Evolutionary conservation across 257 asterid species (phyloP).

Genomic region (Primulina huaijiensis): DNA sequence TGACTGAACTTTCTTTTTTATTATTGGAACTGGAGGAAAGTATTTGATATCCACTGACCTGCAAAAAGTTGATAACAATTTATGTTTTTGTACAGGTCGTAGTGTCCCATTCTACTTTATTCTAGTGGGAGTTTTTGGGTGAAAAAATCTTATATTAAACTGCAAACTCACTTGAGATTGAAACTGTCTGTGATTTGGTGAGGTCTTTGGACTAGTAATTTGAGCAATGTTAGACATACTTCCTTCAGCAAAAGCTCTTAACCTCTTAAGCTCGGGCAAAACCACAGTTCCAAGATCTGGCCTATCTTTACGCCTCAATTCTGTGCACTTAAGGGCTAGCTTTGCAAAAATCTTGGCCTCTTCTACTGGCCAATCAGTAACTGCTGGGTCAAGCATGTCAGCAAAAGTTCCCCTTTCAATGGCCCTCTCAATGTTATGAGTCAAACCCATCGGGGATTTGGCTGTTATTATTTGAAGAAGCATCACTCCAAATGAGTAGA

Average conservation of each 20-base stretch:
- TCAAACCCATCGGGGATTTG: conserved; percentile 30
- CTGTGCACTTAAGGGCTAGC: conserved; percentile 30
- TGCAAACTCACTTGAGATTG: conserved; percentile 40
- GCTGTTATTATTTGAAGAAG: conserved; percentile 28
- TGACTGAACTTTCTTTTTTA: no score
- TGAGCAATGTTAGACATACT: conserved; percentile 31
- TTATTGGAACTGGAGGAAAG: conserved; percentile 24
- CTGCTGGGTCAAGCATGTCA: conserved; percentile 29
- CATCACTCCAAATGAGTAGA: conserved; percentile 27
- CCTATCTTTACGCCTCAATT: conserved; percentile 28
- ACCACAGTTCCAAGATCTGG: conserved; percentile 28
- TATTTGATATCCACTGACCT: conserved; percentile 35
- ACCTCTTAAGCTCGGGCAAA: conserved; percentile 29
- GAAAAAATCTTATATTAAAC: neutral
- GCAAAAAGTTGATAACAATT: conserved; percentile 21
- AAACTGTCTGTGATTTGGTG: conserved; percentile 27
- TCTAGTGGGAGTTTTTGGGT: neutral
- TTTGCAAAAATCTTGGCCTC: conserved; percentile 27
- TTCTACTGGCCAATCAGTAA: conserved; percentile 30
- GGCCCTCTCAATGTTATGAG: conserved; percentile 27
- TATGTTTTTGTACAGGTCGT: neutral
- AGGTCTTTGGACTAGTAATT: conserved; percentile 23
- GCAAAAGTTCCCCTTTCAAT: conserved; percentile 26
- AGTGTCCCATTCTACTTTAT: neutral
- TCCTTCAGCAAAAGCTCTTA: conserved; percentile 21